Evolutionary conservation across 495 filamentous ascomycete genomes (phyloP), one percentile per base, ranked within the genome.

Genomic region (Pseudevernia furfuracea): DNA sequence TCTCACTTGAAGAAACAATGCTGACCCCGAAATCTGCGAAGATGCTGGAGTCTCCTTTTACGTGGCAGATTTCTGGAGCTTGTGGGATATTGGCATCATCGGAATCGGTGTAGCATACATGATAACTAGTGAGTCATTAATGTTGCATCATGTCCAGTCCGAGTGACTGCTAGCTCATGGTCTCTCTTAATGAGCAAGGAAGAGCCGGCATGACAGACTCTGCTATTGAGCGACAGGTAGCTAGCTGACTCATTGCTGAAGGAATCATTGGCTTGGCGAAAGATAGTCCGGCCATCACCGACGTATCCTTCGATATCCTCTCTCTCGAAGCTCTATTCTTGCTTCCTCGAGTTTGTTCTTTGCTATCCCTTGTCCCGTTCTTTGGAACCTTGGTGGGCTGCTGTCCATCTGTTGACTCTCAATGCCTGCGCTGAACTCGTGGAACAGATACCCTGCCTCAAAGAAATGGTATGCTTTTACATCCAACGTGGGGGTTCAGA

Each of bases 281-380:
- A 49, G 70, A 82, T 15, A 84, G 85, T 65, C 72, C 77, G 48
- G 74, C 76, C 10, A 84, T 93, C 23, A 88, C 88, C 52, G 87
- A 94, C 65, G 77, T 86, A 0, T 85, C 89, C 37, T 96, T 97
- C 70, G 91, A 97, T 71, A 86, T 97, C 60, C 77, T 97, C 14
- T 89, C 90, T 0, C 77, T 97, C 39, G 91, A 96, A 76, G 93
- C 92, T 8, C 77, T 97, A 21, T 91, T 97, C 70, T 83, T 97
- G 70, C 88, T 96, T 38, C 93, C 93, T 37, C 82, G 85, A 63
- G 87, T 95, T 69, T 97, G 87, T 76, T 94, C 91, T 25, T 81
- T 97, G 57, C 81, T 96, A 58, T 93, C 90, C 73, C 72, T 97
- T 68, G 90, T 92, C 68, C 89, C 89, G 3, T 97, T 95, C 73